phyloP scores from a whole-genome alignment of 225 moss, liverwort and hornwort species.

The Ulota crispa region DNA sequence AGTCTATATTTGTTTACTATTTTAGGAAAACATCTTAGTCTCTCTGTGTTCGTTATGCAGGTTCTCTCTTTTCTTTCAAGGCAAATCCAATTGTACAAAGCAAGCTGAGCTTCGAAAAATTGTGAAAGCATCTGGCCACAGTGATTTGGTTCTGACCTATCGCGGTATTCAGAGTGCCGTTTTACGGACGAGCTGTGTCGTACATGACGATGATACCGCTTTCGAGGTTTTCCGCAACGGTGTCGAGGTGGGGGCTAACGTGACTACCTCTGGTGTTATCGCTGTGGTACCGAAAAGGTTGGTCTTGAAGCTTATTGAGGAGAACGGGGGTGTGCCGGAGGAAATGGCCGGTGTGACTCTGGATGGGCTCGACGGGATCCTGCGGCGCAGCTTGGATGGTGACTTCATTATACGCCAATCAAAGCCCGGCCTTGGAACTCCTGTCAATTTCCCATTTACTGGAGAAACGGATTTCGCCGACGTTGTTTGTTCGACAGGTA shows the following conservation, averaged over 20 bases:
- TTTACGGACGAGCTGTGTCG: conserved; percentile 48
- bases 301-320: conserved; percentile 42
- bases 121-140: conserved; percentile 24
- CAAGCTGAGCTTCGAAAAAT: conserved; percentile 37
- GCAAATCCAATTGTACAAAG: conserved; percentile 22
- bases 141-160: conserved; percentile 51
- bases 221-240: conserved; percentile 56
- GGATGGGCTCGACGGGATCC: conserved; percentile 34
- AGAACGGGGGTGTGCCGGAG: conserved; percentile 42
- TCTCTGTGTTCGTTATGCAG: background rate
- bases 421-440: conserved; percentile 20
- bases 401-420: conserved; percentile 51
- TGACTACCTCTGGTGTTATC: conserved; percentile 50
- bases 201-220: conserved; percentile 50
- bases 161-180: conserved; percentile 48
- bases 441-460: conserved; percentile 26
- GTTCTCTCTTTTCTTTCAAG: conserved; percentile 43
- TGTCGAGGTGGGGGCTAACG: conserved; percentile 44
- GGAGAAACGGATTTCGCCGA: conserved; percentile 43
- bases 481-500: conserved; percentile 56
- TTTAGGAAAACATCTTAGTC: background rate
- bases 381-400: conserved; percentile 52
- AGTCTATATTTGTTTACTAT: background rate
- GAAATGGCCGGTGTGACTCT: conserved; percentile 37
- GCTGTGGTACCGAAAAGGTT: conserved; percentile 47